Conservation (phyloP, 2,329 filamentous ascomycete genomes). For the Microthyrium microscopicum region DNA sequence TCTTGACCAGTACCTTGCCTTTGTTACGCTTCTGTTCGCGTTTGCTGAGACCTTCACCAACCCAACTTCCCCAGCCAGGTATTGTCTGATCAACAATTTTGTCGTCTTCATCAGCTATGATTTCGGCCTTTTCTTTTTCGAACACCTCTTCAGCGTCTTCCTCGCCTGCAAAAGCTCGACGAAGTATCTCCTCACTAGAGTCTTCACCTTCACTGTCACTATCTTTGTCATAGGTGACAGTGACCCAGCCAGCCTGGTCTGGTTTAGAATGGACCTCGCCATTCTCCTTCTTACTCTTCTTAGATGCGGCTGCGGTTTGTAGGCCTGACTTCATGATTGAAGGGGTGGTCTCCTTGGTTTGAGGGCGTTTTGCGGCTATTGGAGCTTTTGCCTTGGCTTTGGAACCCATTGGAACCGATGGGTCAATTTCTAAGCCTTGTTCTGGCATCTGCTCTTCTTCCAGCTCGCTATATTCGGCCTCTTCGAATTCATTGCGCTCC, state of each 20-base stretch:
- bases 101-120: constrained; percentile 61
- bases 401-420: constrained; percentile 14
- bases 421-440: constrained; percentile 20
- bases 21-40: constrained; percentile 39
- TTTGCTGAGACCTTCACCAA: constrained; percentile 64
- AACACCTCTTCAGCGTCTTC: constrained; percentile 73
- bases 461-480: constrained; percentile 34
- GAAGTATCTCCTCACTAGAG: constrained; percentile 36
- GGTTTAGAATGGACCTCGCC: constrained; percentile 6
- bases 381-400: constrained; percentile 9
- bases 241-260: constrained; percentile 28
- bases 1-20: constrained; percentile 42
- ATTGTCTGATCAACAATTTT: constrained; percentile 71
- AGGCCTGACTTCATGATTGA: neutral
- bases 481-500: constrained; percentile 41
- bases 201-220: constrained; percentile 13
- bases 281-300: neutral
- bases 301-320: neutral
- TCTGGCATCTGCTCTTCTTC: constrained; percentile 14
- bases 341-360: neutral
- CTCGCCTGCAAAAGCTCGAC: constrained; percentile 64
- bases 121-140: constrained; percentile 57
- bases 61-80: constrained; percentile 88
- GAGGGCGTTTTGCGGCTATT: neutral
- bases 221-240: constrained; percentile 22